Base-by-base conservation (phyloP, 805 yeast species). In the Wickerhamomyces silvicola region DNA sequence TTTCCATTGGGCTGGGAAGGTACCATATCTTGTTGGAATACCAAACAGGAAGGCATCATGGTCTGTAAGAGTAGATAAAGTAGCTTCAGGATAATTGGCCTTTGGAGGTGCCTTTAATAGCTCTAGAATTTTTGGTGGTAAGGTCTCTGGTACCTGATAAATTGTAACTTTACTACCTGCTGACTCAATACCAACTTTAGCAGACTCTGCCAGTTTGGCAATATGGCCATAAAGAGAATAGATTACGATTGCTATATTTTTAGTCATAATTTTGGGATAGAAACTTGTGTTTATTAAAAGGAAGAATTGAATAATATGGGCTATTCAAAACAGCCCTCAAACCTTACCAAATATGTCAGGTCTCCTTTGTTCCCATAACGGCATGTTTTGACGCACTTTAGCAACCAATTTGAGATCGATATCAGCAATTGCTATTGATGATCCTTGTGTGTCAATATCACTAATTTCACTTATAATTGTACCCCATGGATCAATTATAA, bases 401-500 rank as follows among this genome's bases (percentile, higher is more conserved):
- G 66, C 58, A 18, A 82, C 50, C 6, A 54, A 45, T 0, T 61
- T 68, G 20, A 68, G 51, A 41, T 83, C 85, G 19, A 87, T 60
- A 35, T 84, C 92, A 0, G 88, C 94, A 8, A 67, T 56, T 26
- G 78, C 68, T 10, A 78, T 39, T n/a, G 59, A 58, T 1, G 68
- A 63, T 10, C 59, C 60, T 13, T 59, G 63, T 7, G 52, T 57
- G 19, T 51, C 54, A 9, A 63, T 50, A 42, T 70, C 77, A 14
- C 72, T 59, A 18, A 69, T 66, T 38, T 75, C 72, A 1, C 84
- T 80, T 4, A 90, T 38, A 2, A 86, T 66, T 0, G 73, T 66
- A 0, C 97, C 98, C 86, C 94, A 84, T 0, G 98, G 97, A 43
- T 83, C 90, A n/a, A 90, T 71, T 5, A 87, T 77, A 41, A 87